These are phyloP conservation scores for Russula vinacea DNA, from an alignment of 768 basidiomycete genomes.

Conservation along the genomic window DNA sequence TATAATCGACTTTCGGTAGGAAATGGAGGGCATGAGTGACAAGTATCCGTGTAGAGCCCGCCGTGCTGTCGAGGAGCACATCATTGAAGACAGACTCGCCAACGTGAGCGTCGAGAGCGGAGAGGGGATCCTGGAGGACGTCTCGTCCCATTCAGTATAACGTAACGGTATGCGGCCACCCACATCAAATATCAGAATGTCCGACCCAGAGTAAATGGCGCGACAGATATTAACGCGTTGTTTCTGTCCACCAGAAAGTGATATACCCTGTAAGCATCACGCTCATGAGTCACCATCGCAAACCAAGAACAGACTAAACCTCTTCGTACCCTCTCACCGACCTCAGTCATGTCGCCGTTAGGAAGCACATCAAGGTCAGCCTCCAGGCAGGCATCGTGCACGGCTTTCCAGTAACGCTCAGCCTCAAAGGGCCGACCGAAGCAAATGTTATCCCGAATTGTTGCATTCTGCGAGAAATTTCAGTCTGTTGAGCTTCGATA, in stretches of 20 bases:
- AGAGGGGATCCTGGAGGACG: slow-evolving; percentile 62
- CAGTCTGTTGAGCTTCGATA: not conserved
- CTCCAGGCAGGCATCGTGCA: slow-evolving; percentile 74
- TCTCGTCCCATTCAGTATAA: not conserved
- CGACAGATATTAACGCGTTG: slow-evolving; percentile 85
- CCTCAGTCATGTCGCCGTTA: slow-evolving; percentile 78
- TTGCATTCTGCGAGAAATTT: slow-evolving; percentile 55
- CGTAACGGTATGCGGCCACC: slow-evolving; percentile 23
- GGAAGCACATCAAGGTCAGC: slow-evolving; percentile 75
- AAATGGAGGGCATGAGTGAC: slow-evolving; percentile 93
- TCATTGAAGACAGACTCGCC: slow-evolving; percentile 85
- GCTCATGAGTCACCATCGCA: not conserved
- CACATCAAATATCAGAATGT: slow-evolving; percentile 81
- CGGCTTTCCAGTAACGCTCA: slow-evolving; percentile 75
- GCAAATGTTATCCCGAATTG: slow-evolving; percentile 84
- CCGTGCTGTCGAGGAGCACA: slow-evolving; percentile 61
- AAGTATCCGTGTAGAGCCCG: slow-evolving; percentile 76
- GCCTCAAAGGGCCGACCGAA: slow-evolving; percentile 84
- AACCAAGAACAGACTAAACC: not conserved
- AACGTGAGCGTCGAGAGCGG: slow-evolving; percentile 91
- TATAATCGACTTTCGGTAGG: slow-evolving; percentile 82
- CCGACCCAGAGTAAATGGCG: slow-evolving; percentile 80
- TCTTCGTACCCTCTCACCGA: slow-evolving; percentile 59
- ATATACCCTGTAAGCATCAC: slow-evolving; percentile 57
- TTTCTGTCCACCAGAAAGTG: slow-evolving; percentile 77